These are phyloP conservation scores for Eutrema japonicum DNA, from an alignment of 345 rosid species.

Conservation along the genomic window DNA sequence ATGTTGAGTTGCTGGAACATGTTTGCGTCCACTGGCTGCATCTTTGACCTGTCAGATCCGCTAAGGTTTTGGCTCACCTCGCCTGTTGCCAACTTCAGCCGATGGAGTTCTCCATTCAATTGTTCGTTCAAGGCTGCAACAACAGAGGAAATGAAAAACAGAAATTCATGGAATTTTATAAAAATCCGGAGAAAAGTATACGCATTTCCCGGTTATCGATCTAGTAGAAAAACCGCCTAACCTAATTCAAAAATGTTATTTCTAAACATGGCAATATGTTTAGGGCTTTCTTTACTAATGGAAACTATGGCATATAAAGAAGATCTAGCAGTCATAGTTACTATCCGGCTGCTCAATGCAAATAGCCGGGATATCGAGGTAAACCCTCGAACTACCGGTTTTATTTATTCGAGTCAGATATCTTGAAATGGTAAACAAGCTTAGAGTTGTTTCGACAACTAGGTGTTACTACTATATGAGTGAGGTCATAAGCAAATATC, in stretches of 20 bases:
- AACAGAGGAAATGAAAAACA: neutral
- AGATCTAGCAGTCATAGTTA: neutral
- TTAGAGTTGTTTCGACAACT: neutral
- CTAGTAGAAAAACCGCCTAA: neutral
- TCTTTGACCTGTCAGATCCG: neutral
- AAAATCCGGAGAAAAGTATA: too few relatives aligned
- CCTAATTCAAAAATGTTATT: neutral
- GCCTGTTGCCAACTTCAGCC: constrained; percentile 58
- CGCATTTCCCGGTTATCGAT: too few relatives aligned
- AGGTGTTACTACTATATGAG: constrained; percentile 6
- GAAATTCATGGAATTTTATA: neutral
- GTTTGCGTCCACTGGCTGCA: neutral
- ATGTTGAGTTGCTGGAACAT: constrained; percentile 1
- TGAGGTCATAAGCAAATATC: constrained; percentile 5
- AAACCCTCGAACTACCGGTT: neutral
- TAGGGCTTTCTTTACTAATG: too few relatives aligned
- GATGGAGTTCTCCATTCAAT: constrained; percentile 61
- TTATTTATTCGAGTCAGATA: neutral
- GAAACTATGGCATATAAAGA: neutral
- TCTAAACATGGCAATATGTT: neutral
- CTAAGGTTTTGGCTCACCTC: constrained; percentile 34
- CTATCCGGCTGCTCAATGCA: neutral
- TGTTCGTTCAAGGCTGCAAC: constrained; percentile 66
- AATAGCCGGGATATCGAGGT: neutral
- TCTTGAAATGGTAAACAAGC: constrained; percentile 9